Base-by-base conservation (phyloP, 2,329 filamentous ascomycete species). In the Dryadomyces quercus-mongolicae region DNA sequence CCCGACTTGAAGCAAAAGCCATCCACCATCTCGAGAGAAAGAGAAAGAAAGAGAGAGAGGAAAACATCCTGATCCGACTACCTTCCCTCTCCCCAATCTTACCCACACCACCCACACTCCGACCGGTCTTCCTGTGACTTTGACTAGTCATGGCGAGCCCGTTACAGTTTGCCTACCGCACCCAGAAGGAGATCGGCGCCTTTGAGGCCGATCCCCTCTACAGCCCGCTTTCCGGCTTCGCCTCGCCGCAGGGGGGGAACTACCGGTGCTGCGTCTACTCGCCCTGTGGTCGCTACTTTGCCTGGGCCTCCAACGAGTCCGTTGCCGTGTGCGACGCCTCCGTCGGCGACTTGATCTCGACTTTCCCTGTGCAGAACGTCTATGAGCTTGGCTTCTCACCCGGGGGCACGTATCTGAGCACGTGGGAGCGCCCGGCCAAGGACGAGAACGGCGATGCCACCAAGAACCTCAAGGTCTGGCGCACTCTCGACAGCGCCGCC, bases 401-500 rank as follows among this genome's bases (percentile, higher is more conserved):
- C 5, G 77, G 84, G 54, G 93, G 93, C 58, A 93, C 88, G 55
- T 98, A 88, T 70, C 76, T 97, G 67, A 95, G 95, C 67, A 97
- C 93, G 53, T 97, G 91, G 90, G 92, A 98, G 74, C 84, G 93
- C 40, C 86, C 90, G 9, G 78, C 81, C 61, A 97, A 97, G 74
- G 92, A 97, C 65, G 92, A 92, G 65, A 85, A 87, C 57, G 93
- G 93, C 55, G 89, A 96, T 69, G 90, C 93, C 48, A 85, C 82
- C 62, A 96, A 95, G 80, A 98, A 98, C 68, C 75, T 98, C 60
- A 97, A 96, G 77, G 85, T 98, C 63, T 98, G 93, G 93, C 83
- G 84, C 66, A 90, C 88, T 40, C 73, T 88, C 54, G 36, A 40
- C 36, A 40, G 36, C 36, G 86, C 92, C 65, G 82, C 86, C 9